These are phyloP conservation scores for Clarireedia paspali DNA, from an alignment of 2,329 filamentous ascomycete genomes.

Conservation along the genomic window DNA sequence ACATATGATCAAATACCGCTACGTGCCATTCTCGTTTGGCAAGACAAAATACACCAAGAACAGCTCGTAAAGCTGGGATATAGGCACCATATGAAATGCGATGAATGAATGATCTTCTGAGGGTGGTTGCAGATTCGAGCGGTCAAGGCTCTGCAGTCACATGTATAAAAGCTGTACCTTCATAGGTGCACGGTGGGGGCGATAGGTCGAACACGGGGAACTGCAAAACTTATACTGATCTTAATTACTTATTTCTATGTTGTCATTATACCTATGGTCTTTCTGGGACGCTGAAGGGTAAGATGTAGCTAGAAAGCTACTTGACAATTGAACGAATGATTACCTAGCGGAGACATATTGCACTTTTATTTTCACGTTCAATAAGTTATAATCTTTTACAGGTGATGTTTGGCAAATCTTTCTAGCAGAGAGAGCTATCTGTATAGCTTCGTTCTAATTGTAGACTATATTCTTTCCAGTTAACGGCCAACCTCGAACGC, in stretches of 20 bases:
- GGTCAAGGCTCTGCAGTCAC: constrained; percentile 7
- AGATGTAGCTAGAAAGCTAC: constrained; percentile 4
- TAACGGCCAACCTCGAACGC: too few species aligned
- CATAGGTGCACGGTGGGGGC: constrained; percentile 3
- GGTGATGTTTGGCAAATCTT: too few species aligned
- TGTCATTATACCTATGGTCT: constrained; percentile 13
- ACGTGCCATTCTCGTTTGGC: constrained; percentile 87
- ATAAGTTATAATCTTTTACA: background rate
- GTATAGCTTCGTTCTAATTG: too few species aligned
- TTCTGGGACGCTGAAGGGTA: constrained; percentile 1
- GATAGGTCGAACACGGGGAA: constrained; percentile 4
- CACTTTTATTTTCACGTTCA: background rate
- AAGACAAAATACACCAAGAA: constrained; percentile 73
- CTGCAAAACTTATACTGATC: constrained; percentile 13
- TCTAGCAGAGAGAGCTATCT: too few species aligned
- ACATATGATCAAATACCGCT: constrained; percentile 99
- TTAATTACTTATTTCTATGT: constrained; percentile 21
- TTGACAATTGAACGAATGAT: constrained; percentile 1
- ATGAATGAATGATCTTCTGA: background rate
- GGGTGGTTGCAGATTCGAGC: background rate
- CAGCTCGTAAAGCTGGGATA: constrained; percentile 32
- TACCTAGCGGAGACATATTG: background rate
- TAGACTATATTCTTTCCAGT: too few species aligned
- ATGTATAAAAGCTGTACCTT: constrained; percentile 12
- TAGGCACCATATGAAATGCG: background rate